Evolutionary conservation across 176 grass and related monocot genomes (phyloP).

Genomic region (Phragmites australis): DNA sequence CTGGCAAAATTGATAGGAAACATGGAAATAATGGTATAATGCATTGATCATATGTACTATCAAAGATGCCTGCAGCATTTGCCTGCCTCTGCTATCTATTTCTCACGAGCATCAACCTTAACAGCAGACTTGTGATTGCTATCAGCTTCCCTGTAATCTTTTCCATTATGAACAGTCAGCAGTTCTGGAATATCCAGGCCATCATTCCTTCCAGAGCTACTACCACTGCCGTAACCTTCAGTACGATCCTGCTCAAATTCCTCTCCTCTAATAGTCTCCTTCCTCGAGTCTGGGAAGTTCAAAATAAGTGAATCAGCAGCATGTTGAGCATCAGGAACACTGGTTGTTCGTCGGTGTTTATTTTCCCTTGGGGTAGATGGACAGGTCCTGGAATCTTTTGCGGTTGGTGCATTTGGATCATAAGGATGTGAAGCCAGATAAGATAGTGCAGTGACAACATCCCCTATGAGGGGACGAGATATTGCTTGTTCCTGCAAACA

Average conservation of each 20-base stretch:
- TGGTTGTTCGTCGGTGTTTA: constrained; percentile 54
- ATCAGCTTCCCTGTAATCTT: constrained; percentile 29
- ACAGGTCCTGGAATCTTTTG: constrained; percentile 55
- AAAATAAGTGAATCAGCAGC: constrained; percentile 47
- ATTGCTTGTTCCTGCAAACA: constrained; percentile 90
- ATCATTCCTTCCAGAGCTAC: constrained; percentile 73
- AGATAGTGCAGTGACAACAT: constrained; percentile 91
- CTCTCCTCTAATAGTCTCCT: constrained; percentile 42
- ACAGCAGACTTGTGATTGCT: constrained; percentile 9
- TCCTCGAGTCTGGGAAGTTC: constrained; percentile 63
- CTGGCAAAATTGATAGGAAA: constrained; percentile 7
- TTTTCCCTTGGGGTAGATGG: constrained; percentile 67
- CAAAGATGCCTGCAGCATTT: constrained; percentile 46
- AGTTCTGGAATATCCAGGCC: constrained; percentile 57
- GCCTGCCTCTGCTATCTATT: constrained; percentile 42
- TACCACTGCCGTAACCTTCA: constrained; percentile 53
- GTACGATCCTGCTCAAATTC: constrained; percentile 45
- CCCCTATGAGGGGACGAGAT: constrained; percentile 84
- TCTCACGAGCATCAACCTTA: constrained; percentile 49
- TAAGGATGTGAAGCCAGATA: constrained; percentile 83
- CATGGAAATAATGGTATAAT: neutral
- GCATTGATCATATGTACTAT: constrained; percentile 31
- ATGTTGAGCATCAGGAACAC: constrained; percentile 56
- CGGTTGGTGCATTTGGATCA: constrained; percentile 56
- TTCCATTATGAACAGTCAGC: constrained; percentile 27